Evolutionary conservation across 2,329 filamentous ascomycete species (phyloP).

Genomic region (Paecilomyces dactylethromorphus): DNA sequence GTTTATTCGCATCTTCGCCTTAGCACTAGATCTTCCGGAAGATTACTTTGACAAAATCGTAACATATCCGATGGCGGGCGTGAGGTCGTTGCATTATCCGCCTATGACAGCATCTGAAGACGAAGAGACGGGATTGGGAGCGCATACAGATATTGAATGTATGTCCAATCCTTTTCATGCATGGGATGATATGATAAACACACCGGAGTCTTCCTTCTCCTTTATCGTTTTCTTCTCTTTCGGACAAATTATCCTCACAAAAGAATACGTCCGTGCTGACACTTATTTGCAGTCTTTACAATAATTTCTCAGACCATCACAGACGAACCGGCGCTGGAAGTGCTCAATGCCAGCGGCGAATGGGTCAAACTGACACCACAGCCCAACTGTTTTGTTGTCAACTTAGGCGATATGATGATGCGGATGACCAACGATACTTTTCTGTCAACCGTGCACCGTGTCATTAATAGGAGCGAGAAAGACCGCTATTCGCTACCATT

Average conservation of each 20-base stretch:
- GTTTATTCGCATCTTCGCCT: conserved; percentile 8
- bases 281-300: too few relatives aligned
- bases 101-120: conserved; percentile 3
- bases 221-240: too few relatives aligned
- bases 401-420: conserved; percentile 9
- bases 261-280: too few relatives aligned
- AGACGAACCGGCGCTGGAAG: conserved; percentile 2
- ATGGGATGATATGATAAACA: not conserved
- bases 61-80: conserved; percentile 14
- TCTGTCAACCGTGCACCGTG: conserved; percentile 6
- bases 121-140: conserved; percentile 7
- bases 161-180: conserved; percentile 12
- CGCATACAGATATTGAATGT: conserved; percentile 11
- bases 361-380: conserved; percentile 12
- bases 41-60: conserved; percentile 20
- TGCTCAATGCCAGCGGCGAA: conserved; percentile 9
- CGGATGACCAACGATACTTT: conserved; percentile 9
- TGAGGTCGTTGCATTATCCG: conserved; percentile 12
- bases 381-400: conserved; percentile 9
- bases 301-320: too few relatives aligned
- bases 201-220: too few relatives aligned
- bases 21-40: conserved; percentile 8
- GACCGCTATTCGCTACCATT: conserved; percentile 8
- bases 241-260: too few relatives aligned
- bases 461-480: conserved; percentile 1